Evolutionary conservation across 2,329 filamentous ascomycete genomes (phyloP), one percentile per base, ranked within the genome.

Genomic region (Berkeleyomyces basicola): DNA sequence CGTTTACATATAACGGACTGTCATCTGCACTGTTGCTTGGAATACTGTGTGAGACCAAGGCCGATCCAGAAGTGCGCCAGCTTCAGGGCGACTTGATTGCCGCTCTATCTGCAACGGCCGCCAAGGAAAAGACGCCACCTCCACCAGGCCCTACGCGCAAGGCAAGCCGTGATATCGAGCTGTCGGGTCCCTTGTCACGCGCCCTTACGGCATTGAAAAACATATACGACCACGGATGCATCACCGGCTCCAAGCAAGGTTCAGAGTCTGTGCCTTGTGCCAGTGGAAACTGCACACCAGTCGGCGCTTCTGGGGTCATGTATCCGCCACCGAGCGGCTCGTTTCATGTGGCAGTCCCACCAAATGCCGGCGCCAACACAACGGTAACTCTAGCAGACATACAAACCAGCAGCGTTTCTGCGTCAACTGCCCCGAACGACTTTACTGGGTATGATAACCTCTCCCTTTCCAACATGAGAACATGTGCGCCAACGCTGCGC

Each of bases 1-100:
- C 83, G 0, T 85, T 85, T 65, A 86, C 83, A 0, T 85, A 85
- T 64, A 82, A 86, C 67, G 82, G 83, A 1, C 76, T 86, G 6
- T 85, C 82, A 7, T 86, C 83, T 0, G 83, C 83, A 0, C 76
- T 86, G 3, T 74, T 86, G 3, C 78, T 86, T 7, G 82, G 82
- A 14, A 83, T 86, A 59, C 69, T 85, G 1, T 80, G 79, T 58
- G 82, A 85, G 67, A 84, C 82, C 1, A 84, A 84, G 70, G 74
- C 79, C 2, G 82, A 85, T 64, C 80, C 80, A 0, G 82, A 85
- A 67, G 79, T 85, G 1, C 78, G 82, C 23, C 79, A 83, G 63
- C 73, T 86, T 2, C 83, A 85, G 66, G 82, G 82, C 1, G 81
- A 85, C 66, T 71, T 86, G 37, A 86, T 86, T 62, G 77, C 78